phyloP scores from a whole-genome alignment of 2,329 filamentous ascomycete species.

The Cercospora citrullina region DNA sequence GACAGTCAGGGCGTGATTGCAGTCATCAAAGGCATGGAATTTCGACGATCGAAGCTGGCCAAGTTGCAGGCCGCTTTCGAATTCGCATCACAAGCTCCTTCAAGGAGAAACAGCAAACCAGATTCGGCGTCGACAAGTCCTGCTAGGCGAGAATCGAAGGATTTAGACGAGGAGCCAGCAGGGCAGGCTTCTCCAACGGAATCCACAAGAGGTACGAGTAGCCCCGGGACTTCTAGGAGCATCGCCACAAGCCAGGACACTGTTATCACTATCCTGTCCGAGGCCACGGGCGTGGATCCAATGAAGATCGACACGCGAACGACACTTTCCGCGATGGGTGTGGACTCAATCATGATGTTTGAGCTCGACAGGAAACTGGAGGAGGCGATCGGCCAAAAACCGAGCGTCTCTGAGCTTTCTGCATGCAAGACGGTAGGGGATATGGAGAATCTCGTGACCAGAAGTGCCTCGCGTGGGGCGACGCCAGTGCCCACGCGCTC shows the following conservation, averaged over 20 bases:
- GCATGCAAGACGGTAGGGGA: slow-evolving; percentile 21
- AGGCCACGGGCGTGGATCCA: slow-evolving; percentile 17
- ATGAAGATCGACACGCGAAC: slow-evolving; percentile 16
- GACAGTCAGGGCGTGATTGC: slow-evolving; percentile 17
- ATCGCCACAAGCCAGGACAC: slow-evolving; percentile 1
- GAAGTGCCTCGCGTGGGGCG: not conserved
- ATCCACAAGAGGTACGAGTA: not conserved
- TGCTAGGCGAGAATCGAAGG: not conserved
- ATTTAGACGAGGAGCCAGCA: not conserved
- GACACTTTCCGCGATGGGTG: slow-evolving; percentile 17
- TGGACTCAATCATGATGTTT: slow-evolving; percentile 26
- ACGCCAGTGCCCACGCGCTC: not conserved
- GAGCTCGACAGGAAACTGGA: slow-evolving; percentile 20
- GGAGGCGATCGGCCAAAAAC: slow-evolving; percentile 10
- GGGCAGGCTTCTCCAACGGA: not conserved
- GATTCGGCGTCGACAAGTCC: not conserved
- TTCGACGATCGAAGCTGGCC: slow-evolving; percentile 15
- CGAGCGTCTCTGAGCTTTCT: slow-evolving; percentile 14
- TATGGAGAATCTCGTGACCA: slow-evolving; percentile 17
- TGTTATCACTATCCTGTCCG: slow-evolving; percentile 11
- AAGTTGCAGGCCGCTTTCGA: slow-evolving; percentile 16
- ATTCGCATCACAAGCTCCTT: slow-evolving; percentile 1
- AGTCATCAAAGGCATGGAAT: slow-evolving; percentile 23
- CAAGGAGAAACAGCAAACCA: not conserved
- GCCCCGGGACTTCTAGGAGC: slow-evolving; percentile 5